phyloP scores from a whole-genome alignment of 768 basidiomycete genomes.

The Polyporus arcularius region DNA sequence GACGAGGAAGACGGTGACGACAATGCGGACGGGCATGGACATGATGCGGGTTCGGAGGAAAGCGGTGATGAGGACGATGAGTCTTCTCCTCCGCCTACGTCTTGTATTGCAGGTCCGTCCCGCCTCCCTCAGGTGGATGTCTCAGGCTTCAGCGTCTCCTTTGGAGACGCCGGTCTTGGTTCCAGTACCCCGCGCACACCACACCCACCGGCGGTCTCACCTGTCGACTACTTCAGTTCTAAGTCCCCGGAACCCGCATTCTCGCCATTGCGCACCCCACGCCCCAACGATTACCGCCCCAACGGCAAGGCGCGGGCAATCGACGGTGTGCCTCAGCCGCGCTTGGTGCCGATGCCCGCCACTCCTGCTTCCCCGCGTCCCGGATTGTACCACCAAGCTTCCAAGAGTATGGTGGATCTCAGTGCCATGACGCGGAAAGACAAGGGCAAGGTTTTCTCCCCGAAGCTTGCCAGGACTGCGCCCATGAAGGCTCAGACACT shows the following conservation, averaged over 20 bases:
- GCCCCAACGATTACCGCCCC: conserved; percentile 22
- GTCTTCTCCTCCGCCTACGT: not conserved
- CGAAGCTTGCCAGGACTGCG: conserved; percentile 16
- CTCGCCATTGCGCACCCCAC: conserved; percentile 27
- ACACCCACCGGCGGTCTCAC: conserved; percentile 1
- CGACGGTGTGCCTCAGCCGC: conserved; percentile 11
- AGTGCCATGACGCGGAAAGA: conserved; percentile 25
- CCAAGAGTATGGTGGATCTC: conserved; percentile 67
- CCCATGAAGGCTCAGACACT: conserved; percentile 4
- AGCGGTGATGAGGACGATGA: conserved; percentile 38
- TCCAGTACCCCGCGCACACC: conserved; percentile 19
- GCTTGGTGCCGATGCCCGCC: conserved; percentile 29
- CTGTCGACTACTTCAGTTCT: conserved; percentile 33
- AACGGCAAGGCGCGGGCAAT: not conserved
- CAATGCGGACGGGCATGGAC: conserved; percentile 21
- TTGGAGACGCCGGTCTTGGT: conserved; percentile 17
- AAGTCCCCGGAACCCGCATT: conserved; percentile 14
- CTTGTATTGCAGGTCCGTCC: not conserved
- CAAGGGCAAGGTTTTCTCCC: conserved; percentile 20
- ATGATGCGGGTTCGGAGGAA: conserved; percentile 36
- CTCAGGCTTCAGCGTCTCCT: conserved; percentile 21
- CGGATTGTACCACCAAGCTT: conserved; percentile 58
- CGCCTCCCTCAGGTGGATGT: conserved; percentile 21
- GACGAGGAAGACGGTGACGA: conserved; percentile 33
- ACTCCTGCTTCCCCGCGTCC: conserved; percentile 34